phyloP scores from a whole-genome alignment of 2,329 filamentous ascomycete genomes.

The Trichophyton mentagrophytes region DNA sequence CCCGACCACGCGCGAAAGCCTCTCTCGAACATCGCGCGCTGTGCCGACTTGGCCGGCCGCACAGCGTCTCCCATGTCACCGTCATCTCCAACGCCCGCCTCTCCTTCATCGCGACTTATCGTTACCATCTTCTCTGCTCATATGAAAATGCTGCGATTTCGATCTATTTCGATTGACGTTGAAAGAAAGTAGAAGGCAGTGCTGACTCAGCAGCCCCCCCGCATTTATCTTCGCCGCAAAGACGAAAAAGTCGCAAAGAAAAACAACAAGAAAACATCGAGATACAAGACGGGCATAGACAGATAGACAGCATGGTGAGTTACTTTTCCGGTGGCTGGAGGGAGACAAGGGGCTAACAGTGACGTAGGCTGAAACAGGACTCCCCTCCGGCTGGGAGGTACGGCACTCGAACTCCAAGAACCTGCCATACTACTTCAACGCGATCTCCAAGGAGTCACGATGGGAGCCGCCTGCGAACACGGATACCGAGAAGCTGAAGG shows the following conservation, averaged over 20 bases:
- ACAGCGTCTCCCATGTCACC: neutral
- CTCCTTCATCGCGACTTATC: neutral
- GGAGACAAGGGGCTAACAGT: neutral
- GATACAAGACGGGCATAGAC: neutral
- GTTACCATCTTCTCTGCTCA: neutral
- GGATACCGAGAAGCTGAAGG: constrained; percentile 82
- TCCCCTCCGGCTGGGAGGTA: constrained; percentile 84
- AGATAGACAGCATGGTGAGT: neutral
- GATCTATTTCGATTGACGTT: neutral
- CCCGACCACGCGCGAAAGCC: neutral
- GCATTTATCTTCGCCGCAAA: neutral
- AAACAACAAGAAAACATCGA: neutral
- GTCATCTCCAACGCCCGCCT: too few species aligned
- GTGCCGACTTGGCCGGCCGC: neutral
- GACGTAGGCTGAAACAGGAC: constrained; percentile 42
- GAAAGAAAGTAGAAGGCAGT: neutral
- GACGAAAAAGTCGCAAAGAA: neutral
- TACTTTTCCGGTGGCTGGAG: neutral
- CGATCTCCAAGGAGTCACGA: constrained; percentile 69
- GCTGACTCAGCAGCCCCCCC: neutral
- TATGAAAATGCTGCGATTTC: neutral
- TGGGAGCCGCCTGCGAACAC: constrained; percentile 88
- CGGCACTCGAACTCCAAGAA: constrained; percentile 97
- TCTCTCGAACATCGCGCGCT: neutral
- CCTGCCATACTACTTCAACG: constrained; percentile 97